Percentiles rank a stretch among this genome's conserved stretches.
Conservation (phyloP, 108 stramenopile genomes). For the Conticribra guillardii region DNA sequence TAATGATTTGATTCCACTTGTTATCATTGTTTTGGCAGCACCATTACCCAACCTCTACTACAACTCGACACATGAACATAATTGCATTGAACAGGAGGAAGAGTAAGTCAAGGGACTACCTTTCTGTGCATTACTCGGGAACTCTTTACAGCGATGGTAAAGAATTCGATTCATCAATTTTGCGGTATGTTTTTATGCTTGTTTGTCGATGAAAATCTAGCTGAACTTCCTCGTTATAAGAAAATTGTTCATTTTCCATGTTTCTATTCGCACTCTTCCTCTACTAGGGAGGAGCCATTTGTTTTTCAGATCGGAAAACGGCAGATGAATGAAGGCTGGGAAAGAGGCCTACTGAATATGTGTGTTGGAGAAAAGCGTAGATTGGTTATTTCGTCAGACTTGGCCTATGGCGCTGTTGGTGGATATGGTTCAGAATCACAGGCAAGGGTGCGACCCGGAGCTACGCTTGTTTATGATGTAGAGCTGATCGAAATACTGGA, state of each 20-base stretch:
- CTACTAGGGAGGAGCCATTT: constrained; percentile 43
- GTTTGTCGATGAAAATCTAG: not conserved
- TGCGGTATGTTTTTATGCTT: constrained; percentile 9
- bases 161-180: constrained; percentile 47
- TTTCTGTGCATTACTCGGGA: constrained; percentile 50
- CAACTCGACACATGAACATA: too few species aligned
- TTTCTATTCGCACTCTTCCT: too few species aligned
- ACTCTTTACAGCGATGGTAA: constrained; percentile 46
- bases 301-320: constrained; percentile 41
- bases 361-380: constrained; percentile 84
- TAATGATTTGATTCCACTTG: not conserved
- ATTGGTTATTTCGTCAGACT: constrained; percentile 81
- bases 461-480: constrained; percentile 41
- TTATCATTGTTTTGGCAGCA: not conserved
- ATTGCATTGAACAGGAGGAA: constrained; percentile 1
- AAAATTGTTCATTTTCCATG: too few species aligned
- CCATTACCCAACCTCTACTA: not conserved
- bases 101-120: constrained; percentile 36
- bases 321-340: constrained; percentile 65
- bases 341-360: constrained; percentile 86
- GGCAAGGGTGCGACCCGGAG: constrained; percentile 27
- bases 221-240: too few species aligned
- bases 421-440: constrained; percentile 27
- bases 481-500: constrained; percentile 38
- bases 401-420: constrained; percentile 84